phyloP scores from a whole-genome alignment of 768 basidiomycete species.

The Leccinum subgranulosum region DNA sequence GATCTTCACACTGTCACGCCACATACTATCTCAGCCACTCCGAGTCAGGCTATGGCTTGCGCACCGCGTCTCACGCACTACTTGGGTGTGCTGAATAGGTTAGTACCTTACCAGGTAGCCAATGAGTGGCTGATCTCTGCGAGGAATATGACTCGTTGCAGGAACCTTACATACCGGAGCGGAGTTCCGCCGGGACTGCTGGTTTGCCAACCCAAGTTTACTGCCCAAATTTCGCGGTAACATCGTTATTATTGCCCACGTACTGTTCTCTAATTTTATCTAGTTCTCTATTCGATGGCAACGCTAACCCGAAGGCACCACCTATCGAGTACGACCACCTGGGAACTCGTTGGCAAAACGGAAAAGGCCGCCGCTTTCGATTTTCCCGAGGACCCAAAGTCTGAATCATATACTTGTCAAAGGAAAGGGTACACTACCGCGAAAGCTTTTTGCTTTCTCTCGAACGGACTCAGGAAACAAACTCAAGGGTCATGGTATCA shows the following conservation, averaged over 20 bases:
- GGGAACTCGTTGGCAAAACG: conserved; percentile 85
- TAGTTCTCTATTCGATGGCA: conserved; percentile 14
- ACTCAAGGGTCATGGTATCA: conserved; percentile 53
- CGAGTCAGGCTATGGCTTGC: too few species aligned
- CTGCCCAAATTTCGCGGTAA: not conserved
- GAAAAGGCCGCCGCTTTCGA: conserved; percentile 81
- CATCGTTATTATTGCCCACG: conserved; percentile 17
- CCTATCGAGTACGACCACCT: conserved; percentile 65
- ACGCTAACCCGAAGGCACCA: conserved; percentile 48
- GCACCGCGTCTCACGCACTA: too few species aligned
- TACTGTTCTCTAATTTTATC: conserved; percentile 3
- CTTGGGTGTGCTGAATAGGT: too few species aligned
- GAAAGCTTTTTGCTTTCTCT: conserved; percentile 86
- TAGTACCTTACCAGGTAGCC: too few species aligned
- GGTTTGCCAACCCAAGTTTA: too few species aligned
- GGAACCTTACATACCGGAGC: too few species aligned
- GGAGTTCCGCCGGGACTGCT: too few species aligned
- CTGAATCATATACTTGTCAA: conserved; percentile 16
- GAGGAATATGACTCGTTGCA: too few species aligned
- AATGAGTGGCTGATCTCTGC: too few species aligned
- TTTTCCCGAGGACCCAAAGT: conserved; percentile 78
- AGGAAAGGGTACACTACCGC: conserved; percentile 65
- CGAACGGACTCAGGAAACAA: conserved; percentile 71
- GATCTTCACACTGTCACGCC: too few species aligned
- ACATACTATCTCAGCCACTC: too few species aligned